phyloP scores from a whole-genome alignment of 2,329 filamentous ascomycete species.

The Neofusicoccum ribis region DNA sequence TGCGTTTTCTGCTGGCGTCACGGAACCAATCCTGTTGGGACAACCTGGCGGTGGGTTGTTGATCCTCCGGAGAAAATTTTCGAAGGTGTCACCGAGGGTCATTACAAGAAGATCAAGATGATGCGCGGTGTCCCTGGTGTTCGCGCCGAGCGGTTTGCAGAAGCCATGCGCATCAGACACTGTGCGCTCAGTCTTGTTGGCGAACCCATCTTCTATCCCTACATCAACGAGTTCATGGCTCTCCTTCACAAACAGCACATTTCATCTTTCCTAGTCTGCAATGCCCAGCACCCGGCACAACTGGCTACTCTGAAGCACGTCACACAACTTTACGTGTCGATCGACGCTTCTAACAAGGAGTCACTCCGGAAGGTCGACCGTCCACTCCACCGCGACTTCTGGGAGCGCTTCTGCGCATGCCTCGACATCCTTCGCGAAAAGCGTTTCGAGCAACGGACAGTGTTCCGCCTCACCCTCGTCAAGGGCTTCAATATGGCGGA shows the following conservation, averaged over 20 bases:
- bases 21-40: slow-evolving; percentile 94
- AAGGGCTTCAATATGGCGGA: slow-evolving; percentile 98
- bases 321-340: slow-evolving; percentile 94
- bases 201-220: slow-evolving; percentile 97
- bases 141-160: slow-evolving; percentile 84
- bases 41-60: slow-evolving; percentile 94
- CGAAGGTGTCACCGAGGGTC: slow-evolving; percentile 81
- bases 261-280: slow-evolving; percentile 93
- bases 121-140: slow-evolving; percentile 91
- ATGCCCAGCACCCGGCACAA: slow-evolving; percentile 93
- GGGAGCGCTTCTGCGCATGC: slow-evolving; percentile 91
- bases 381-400: slow-evolving; percentile 92
- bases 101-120: slow-evolving; percentile 98
- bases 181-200: slow-evolving; percentile 91
- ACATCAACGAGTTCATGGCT: slow-evolving; percentile 87
- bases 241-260: slow-evolving; percentile 86
- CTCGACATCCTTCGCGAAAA: slow-evolving; percentile 84
- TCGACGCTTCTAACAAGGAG: slow-evolving; percentile 90
- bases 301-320: slow-evolving; percentile 79
- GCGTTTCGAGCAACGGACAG: slow-evolving; percentile 83
- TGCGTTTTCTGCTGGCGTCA: slow-evolving; percentile 99
- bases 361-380: slow-evolving; percentile 85
- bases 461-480: slow-evolving; percentile 91
- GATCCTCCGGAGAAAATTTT: slow-evolving; percentile 91
- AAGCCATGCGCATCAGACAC: slow-evolving; percentile 90